Base-by-base conservation (phyloP, 2,329 filamentous ascomycete genomes). In the Colletotrichum spaethianum region DNA sequence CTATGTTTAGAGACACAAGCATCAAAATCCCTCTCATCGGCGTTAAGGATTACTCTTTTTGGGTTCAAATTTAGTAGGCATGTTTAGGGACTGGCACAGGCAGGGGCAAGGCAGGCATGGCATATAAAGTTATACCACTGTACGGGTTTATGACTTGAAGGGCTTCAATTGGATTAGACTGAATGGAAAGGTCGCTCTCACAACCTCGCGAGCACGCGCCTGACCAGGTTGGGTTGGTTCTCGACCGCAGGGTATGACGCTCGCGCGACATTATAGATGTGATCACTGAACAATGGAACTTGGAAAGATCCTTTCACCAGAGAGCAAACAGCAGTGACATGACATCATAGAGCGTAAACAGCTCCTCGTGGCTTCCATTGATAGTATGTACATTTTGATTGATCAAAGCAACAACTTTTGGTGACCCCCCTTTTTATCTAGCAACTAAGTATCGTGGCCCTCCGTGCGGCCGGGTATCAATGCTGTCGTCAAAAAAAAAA, bases 381-480 rank as follows among this genome's bases (percentile, higher is more conserved):
- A 56, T n/a, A 23, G 9, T 61, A 44, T 50, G 28, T 60, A 42
- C 33, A 46, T 23, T 26, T 38, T 42, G 36, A 46, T 23, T 36
- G 23, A 36, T 18, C n/a, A 36, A 71, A 57, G 57, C 63, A 63
- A 60, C n/a, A 63, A 72, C 65, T 63, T 60, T 72, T 63, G 67
- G 65, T 48, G 59, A 48, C 38, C 33, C 52, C 50, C 52, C 38
- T 36, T 44, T 36, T 67, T 40, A 31, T 63, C 50, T 44, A 63
- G 57, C 44, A 63, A 59, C 28, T 36, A 40, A 36, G 20, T 62
- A 14, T 61, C 36, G 36, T 70, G 67, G 67, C 70, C 67, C n/a
- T 44, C 28, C 14, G 23, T 38, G 48, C 31, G 50, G 70, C 70
- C 70, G 70, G 70, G 70, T 73, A 73, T 73, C 70, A 62, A 57